Evolutionary conservation across 192 early-diverging fungal species (phyloP).

Genomic region (Jimgerdemannia lactiflua): DNA sequence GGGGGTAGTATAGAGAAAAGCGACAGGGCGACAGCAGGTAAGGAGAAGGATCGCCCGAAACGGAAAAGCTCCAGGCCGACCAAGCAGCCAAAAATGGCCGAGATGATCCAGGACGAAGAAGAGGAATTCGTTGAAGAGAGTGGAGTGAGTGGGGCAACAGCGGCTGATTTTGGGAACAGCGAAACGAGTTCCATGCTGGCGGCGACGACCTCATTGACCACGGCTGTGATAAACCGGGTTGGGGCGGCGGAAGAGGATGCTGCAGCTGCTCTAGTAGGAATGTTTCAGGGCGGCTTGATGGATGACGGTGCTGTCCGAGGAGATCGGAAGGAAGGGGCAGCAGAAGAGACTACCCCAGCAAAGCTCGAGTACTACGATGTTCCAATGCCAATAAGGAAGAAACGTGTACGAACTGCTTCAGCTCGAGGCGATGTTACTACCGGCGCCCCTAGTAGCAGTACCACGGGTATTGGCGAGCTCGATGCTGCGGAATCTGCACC

Average conservation of each 20-base stretch:
- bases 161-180: not conserved
- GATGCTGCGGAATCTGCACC: not conserved
- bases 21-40: not conserved
- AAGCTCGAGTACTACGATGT: not conserved
- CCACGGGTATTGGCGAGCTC: not conserved
- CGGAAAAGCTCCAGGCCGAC: not conserved
- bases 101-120: slow-evolving; percentile 16
- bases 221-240: not conserved
- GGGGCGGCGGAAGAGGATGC: slow-evolving; percentile 39
- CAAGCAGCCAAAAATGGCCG: not conserved
- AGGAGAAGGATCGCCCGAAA: not conserved
- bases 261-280: slow-evolving; percentile 31
- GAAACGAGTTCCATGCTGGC: not conserved
- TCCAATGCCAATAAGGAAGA: not conserved
- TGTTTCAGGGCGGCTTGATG: slow-evolving; percentile 21
- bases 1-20: slow-evolving; percentile 9
- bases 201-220: slow-evolving; percentile 1
- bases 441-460: not conserved
- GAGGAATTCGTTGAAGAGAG: not conserved
- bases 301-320: not conserved
- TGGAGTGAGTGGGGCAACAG: not conserved
- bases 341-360: not conserved
- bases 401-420: not conserved
- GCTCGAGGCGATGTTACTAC: not conserved
- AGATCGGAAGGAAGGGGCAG: not conserved